These are phyloP conservation scores for Ascoidea asiatica DNA, from an alignment of 805 yeast genomes.

Conservation along the genomic window DNA sequence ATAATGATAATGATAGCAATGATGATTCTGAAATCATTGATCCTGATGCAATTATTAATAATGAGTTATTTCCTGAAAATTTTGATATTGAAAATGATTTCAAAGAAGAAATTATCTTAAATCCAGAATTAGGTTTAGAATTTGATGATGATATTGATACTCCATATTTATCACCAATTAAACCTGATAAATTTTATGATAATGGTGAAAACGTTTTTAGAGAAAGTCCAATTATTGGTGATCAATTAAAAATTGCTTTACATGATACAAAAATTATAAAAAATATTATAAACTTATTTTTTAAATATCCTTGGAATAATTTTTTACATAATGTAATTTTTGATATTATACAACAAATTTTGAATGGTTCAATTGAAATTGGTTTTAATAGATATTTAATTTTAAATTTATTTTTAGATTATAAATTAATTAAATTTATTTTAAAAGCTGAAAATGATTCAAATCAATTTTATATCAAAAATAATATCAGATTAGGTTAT, in stretches of 20 bases:
- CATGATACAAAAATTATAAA: constrained; percentile 48
- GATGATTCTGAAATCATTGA: no score
- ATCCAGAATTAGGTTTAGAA: constrained; percentile 7
- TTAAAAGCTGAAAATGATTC: constrained; percentile 53
- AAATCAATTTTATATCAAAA: constrained; percentile 42
- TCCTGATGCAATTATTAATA: constrained; percentile 1
- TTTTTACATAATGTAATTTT: constrained; percentile 78
- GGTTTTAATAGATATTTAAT: constrained; percentile 59
- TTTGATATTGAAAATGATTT: background rate
- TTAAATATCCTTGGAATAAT: constrained; percentile 70
- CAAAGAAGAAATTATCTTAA: constrained; percentile 7
- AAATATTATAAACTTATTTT: constrained; percentile 54
- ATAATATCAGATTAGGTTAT: constrained; percentile 72
- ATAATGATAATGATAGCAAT: background rate
- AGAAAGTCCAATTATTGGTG: constrained; percentile 51
- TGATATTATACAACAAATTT: constrained; percentile 70
- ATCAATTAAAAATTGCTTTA: constrained; percentile 52
- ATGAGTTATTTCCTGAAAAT: background rate
- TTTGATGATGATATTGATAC: constrained; percentile 8
- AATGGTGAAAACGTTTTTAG: constrained; percentile 26
- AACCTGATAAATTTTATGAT: constrained; percentile 5
- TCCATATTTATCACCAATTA: constrained; percentile 17
- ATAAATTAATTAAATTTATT: constrained; percentile 46
- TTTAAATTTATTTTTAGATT: constrained; percentile 47
- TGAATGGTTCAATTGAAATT: constrained; percentile 58